Conservation (phyloP, 2,329 filamentous ascomycete species). For the Calonectria leucothoes region DNA sequence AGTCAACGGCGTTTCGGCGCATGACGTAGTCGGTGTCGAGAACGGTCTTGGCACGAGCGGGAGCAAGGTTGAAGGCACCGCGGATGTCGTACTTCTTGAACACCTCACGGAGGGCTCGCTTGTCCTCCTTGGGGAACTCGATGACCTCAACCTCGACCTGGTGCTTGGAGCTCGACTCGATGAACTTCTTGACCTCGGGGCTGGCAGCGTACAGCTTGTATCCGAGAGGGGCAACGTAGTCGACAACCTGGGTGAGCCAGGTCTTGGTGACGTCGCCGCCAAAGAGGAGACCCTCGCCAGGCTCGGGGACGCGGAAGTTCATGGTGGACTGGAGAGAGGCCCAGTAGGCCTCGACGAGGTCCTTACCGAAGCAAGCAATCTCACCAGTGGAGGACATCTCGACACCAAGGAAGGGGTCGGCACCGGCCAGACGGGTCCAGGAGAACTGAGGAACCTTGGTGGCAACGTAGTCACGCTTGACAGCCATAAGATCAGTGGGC, state of each 20-base stretch:
- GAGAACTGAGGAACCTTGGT: slow-evolving; percentile 99
- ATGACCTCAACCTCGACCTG: slow-evolving; percentile 85
- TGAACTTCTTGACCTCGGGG: slow-evolving; percentile 81
- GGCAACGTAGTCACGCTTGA: slow-evolving; percentile 91
- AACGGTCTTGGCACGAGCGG: slow-evolving; percentile 83
- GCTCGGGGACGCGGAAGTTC: slow-evolving; percentile 98
- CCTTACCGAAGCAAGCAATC: slow-evolving; percentile 98
- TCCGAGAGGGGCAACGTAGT: slow-evolving; percentile 87
- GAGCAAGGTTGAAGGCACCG: slow-evolving; percentile 94
- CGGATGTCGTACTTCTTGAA: slow-evolving; percentile 98
- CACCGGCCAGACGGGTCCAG: slow-evolving; percentile 97
- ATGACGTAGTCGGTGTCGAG: slow-evolving; percentile 98
- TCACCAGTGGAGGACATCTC: slow-evolving; percentile 98
- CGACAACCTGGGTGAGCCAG: slow-evolving; percentile 81
- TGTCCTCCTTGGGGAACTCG: slow-evolving; percentile 96
- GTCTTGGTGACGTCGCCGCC: slow-evolving; percentile 83
- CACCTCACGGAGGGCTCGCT: slow-evolving; percentile 91
- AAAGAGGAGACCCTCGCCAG: slow-evolving; percentile 94
- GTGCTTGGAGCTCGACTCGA: slow-evolving; percentile 78
- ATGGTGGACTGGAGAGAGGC: slow-evolving; percentile 94
- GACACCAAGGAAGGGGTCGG: slow-evolving; percentile 96
- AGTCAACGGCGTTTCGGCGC: slow-evolving; percentile 97
- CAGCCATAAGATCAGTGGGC: slow-evolving; percentile 87
- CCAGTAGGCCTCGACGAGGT: slow-evolving; percentile 98
- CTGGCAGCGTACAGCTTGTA: slow-evolving; percentile 96